phyloP scores from a whole-genome alignment of 179 eudicot genomes.

The Vitellaria paradoxa region DNA sequence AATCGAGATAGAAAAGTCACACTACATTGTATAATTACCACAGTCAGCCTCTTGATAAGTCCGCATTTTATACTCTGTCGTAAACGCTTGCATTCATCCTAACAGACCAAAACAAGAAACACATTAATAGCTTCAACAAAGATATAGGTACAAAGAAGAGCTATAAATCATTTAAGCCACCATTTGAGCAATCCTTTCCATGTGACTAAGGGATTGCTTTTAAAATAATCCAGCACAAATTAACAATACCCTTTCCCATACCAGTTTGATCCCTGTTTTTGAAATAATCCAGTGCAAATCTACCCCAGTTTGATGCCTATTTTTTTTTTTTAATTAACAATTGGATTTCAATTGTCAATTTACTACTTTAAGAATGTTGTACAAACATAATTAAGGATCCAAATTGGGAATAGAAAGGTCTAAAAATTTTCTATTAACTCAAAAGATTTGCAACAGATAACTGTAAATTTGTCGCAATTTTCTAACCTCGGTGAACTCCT shows the following conservation, averaged over 20 bases:
- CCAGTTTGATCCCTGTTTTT: too few relatives aligned
- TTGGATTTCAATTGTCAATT: background rate
- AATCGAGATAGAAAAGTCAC: background rate
- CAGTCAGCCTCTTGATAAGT: conserved; percentile 74
- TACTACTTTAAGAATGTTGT: background rate
- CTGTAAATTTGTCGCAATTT: background rate
- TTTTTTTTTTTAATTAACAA: background rate
- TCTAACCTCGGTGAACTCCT: conserved; percentile 90
- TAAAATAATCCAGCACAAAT: too few relatives aligned
- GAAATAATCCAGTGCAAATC: too few relatives aligned
- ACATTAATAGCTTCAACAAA: background rate
- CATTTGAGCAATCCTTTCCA: too few relatives aligned
- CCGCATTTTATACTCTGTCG: conserved; percentile 98
- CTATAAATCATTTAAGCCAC: too few relatives aligned
- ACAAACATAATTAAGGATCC: background rate
- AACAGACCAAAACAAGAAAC: conserved; percentile 23
- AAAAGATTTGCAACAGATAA: background rate
- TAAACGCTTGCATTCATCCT: conserved; percentile 99
- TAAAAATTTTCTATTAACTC: background rate
- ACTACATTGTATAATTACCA: conserved; percentile 49
- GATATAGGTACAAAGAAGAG: conserved; percentile 2
- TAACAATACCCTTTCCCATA: too few relatives aligned
- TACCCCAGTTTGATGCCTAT: too few relatives aligned
- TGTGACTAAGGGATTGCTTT: too few relatives aligned
- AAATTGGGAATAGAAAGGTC: background rate